Conservation (phyloP, 2,329 filamentous ascomycete genomes). For the Fusarium agapanthi region DNA sequence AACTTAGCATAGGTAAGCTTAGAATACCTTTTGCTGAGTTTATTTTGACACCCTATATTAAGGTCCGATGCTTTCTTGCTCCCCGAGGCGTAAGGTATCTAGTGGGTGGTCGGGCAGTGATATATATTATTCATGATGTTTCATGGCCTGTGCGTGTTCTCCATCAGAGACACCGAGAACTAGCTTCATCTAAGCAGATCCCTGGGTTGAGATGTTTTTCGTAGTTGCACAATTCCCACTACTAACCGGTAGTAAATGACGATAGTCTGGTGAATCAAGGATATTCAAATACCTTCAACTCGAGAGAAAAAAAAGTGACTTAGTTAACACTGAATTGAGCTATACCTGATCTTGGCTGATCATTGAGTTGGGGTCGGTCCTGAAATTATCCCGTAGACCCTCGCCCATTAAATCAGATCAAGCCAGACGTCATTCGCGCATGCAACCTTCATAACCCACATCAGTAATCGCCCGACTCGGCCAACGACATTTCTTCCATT, state of each 20-base stretch:
- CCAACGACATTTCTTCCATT: background rate
- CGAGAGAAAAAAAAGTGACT: background rate
- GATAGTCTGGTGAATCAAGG: background rate
- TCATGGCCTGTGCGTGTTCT: background rate
- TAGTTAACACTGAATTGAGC: background rate
- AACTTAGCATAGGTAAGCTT: no score
- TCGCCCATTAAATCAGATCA: conserved; percentile 29
- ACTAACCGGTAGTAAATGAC: background rate
- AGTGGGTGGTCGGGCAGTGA: background rate
- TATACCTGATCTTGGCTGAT: background rate
- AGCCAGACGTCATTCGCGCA: conserved; percentile 41
- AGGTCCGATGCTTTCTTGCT: no score
- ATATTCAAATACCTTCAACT: background rate
- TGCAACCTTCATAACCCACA: conserved; percentile 28
- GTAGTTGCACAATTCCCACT: background rate
- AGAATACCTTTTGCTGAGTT: no score
- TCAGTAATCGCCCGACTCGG: conserved; percentile 11
- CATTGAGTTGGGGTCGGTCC: conserved; percentile 13
- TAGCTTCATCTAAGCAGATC: background rate
- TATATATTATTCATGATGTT: background rate
- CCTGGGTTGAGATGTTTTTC: background rate
- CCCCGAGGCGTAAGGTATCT: no score
- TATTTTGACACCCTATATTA: no score
- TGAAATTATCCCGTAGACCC: conserved; percentile 31
- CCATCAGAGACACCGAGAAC: background rate